Evolutionary conservation across 768 basidiomycete species (phyloP).

Genomic region (Russula sp.): DNA sequence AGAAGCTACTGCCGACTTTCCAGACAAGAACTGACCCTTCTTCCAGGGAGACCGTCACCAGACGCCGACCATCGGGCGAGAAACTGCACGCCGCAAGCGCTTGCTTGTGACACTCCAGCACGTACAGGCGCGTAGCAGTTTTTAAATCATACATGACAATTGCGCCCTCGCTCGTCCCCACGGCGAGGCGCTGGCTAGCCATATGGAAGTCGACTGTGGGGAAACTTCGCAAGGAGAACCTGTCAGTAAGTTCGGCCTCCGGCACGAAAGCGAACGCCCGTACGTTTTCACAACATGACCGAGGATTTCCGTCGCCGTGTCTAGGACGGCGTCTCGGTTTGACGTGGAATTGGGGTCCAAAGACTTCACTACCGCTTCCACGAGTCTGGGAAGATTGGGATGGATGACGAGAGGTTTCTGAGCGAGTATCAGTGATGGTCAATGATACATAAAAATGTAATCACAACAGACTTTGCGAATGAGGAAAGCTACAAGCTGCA

Average conservation of each 20-base stretch:
- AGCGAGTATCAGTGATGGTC: background rate
- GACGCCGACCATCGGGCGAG: constrained; percentile 86
- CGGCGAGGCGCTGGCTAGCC: constrained; percentile 78
- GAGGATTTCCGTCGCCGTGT: constrained; percentile 90
- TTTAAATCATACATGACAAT: constrained; percentile 96
- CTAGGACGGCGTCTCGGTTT: constrained; percentile 77
- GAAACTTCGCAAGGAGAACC: constrained; percentile 45
- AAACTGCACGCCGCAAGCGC: constrained; percentile 81
- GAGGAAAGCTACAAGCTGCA: constrained; percentile 91
- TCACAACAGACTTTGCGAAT: constrained; percentile 66
- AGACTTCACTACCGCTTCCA: constrained; percentile 95
- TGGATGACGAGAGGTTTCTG: constrained; percentile 83
- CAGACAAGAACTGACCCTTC: constrained; percentile 84
- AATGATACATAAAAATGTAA: background rate
- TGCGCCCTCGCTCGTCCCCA: constrained; percentile 92
- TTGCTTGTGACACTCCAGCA: constrained; percentile 87
- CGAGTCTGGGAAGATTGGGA: constrained; percentile 73
- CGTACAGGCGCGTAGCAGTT: constrained; percentile 89
- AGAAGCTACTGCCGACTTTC: constrained; percentile 90
- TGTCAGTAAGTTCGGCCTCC: background rate
- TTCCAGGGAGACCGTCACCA: constrained; percentile 82
- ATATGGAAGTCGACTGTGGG: constrained; percentile 94
- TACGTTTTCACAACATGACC: constrained; percentile 93
- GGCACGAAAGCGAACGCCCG: constrained; percentile 31
- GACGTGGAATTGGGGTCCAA: constrained; percentile 82